phyloP scores from a whole-genome alignment of 2,329 filamentous ascomycete species.

The Fusarium sp. region DNA sequence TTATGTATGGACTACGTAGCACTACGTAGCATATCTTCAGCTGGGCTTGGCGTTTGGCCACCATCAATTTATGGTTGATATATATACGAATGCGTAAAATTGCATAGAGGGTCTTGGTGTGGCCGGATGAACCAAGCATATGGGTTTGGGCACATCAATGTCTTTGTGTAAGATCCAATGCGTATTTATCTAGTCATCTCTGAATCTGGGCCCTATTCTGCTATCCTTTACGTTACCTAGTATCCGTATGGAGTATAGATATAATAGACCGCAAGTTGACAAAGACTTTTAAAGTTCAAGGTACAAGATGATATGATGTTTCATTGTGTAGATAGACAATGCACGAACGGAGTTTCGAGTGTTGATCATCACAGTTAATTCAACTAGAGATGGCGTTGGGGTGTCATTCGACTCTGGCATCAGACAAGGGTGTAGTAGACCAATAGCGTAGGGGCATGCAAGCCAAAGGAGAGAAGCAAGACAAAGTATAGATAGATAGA shows the following conservation, averaged over 20 bases:
- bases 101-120: neutral
- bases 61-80: neutral
- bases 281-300: neutral
- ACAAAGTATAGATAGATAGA: neutral
- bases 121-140: neutral
- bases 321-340: neutral
- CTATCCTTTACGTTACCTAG: neutral
- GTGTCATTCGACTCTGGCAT: conserved; percentile 10
- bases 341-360: neutral
- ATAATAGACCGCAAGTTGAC: neutral
- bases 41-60: neutral
- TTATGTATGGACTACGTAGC: neutral
- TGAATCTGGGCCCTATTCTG: neutral
- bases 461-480: conserved; percentile 1
- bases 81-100: conserved; percentile 1
- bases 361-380: neutral
- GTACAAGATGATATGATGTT: neutral
- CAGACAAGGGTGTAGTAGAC: conserved; percentile 5
- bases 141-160: neutral
- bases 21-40: conserved; percentile 3
- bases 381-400: neutral
- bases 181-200: neutral
- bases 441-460: conserved; percentile 8
- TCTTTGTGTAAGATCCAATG: neutral
- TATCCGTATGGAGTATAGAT: neutral